Evolutionary conservation across 768 basidiomycete genomes (phyloP).

Genomic region (Leccinellum rugosiceps): DNA sequence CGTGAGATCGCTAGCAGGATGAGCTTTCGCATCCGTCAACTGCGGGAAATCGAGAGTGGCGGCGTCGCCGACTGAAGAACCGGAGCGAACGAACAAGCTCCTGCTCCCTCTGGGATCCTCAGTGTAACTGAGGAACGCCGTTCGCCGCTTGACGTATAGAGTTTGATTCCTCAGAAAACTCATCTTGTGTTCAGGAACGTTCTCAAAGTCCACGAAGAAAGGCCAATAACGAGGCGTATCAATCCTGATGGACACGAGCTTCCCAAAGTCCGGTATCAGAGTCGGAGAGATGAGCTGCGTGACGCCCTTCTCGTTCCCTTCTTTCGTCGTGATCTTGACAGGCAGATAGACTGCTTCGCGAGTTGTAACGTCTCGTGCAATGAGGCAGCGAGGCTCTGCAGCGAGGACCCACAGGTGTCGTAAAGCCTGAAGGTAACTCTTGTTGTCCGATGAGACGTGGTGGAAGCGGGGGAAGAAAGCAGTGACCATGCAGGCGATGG

Average conservation of each 20-base stretch:
- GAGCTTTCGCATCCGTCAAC: slow-evolving; percentile 58
- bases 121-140: slow-evolving; percentile 89
- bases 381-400: slow-evolving; percentile 88
- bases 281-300: slow-evolving; percentile 89
- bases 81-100: slow-evolving; percentile 85
- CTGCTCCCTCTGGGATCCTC: slow-evolving; percentile 93
- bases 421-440: slow-evolving; percentile 86
- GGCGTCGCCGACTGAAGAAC: slow-evolving; percentile 79
- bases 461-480: slow-evolving; percentile 93
- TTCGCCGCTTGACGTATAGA: slow-evolving; percentile 87
- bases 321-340: slow-evolving; percentile 78
- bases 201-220: slow-evolving; percentile 75
- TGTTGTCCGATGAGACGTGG: slow-evolving; percentile 78
- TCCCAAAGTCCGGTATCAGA: slow-evolving; percentile 84
- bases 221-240: slow-evolving; percentile 98
- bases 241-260: slow-evolving; percentile 75
- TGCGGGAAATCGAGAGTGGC: slow-evolving; percentile 85
- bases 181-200: slow-evolving; percentile 63
- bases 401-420: slow-evolving; percentile 97
- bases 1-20: slow-evolving; percentile 70
- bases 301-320: slow-evolving; percentile 57
- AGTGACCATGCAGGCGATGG: slow-evolving; percentile 84
- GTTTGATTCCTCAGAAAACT: slow-evolving; percentile 75
- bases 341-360: slow-evolving; percentile 90
- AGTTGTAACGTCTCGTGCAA: slow-evolving; percentile 90